Percentiles rank a stretch among this genome's conserved stretches.
Conservation (phyloP, 208 protist genomes). For the Acanthamoeba lenticulata region DNA sequence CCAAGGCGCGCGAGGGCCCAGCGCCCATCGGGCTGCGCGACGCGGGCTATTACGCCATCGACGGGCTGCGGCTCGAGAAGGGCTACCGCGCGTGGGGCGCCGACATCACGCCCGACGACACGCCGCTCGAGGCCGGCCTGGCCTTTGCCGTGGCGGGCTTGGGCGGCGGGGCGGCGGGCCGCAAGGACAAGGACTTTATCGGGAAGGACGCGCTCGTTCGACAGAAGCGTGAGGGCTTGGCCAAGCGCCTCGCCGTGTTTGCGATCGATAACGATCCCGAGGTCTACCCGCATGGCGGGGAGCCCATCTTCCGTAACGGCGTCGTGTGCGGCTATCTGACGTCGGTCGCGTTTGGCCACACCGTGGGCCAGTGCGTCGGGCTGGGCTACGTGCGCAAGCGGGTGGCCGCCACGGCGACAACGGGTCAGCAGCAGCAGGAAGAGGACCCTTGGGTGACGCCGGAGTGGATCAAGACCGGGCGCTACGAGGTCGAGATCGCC, state of each 20-base stretch:
- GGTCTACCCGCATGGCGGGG: background rate
- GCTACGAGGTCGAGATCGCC: background rate
- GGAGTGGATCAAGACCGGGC: background rate
- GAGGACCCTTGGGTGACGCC: background rate
- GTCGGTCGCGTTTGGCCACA: background rate
- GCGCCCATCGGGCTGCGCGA: background rate
- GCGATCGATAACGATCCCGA: background rate
- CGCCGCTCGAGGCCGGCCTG: background rate
- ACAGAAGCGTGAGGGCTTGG: background rate
- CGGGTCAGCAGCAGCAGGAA: too few species aligned
- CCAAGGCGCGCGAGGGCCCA: background rate
- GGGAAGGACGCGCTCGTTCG: background rate
- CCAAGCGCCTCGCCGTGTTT: background rate
- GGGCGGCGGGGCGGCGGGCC: too few species aligned
- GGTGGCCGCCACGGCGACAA: background rate
- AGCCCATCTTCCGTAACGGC: background rate
- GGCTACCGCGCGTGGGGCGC: background rate
- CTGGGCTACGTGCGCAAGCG: background rate
- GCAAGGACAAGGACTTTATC: background rate
- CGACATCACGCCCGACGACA: background rate
- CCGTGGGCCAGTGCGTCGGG: background rate
- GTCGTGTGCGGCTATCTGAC: background rate
- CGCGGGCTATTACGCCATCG: slow-evolving; percentile 2
- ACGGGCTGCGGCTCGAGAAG: slow-evolving; percentile 1
- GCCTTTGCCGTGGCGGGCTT: background rate